Base-by-base conservation (phyloP, 2,329 filamentous ascomycete genomes). In the Xylariaceae sp. region DNA sequence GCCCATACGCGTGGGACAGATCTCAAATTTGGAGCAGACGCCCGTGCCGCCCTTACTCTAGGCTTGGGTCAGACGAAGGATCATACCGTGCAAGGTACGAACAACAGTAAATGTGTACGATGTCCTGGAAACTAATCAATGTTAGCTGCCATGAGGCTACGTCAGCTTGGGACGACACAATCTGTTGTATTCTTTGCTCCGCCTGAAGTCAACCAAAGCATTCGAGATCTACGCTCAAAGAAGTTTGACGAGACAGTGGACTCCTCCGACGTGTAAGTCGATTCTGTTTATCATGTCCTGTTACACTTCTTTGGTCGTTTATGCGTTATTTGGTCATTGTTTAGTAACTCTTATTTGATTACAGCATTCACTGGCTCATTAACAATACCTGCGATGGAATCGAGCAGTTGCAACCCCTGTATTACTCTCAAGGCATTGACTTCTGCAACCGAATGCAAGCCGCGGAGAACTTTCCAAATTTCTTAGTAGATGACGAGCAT, bases 141-240 rank as follows among this genome's bases (percentile, higher is more conserved):
- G 1, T n/a, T 54, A 83, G 86, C 86, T 50, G 85, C 86, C 0
- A 89, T 89, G 86, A 74, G 87, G 56, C 67, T 89, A 0, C 77
- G 87, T 2, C 81, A 88, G 41, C 73, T 89, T 0, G 75, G 73
- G 0, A 73, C 76, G 0, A 81, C 80, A 0, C 85, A 89, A 54
- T 81, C 81, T 0, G 70, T 88, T 0, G 68, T 71, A 14, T 82
- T 87, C 47, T 66, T 61, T n/a, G 62, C 64, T 44, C 64, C 75
- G 1, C 81, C 80, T 0, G 85, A 89, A 63, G 85, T 88, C 0
- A 77, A 87, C 32, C 81, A 84, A 23, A 86, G 80, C 57, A 87
- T 89, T 29, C 62, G 81, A 0, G 81, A 86, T 52, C 49, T 79
- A 0, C 67, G 73, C 14, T 54, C 65, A 0, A 76, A 78, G 45